Base-by-base conservation (phyloP, 345 rosid species). In the Turritis glabra region DNA sequence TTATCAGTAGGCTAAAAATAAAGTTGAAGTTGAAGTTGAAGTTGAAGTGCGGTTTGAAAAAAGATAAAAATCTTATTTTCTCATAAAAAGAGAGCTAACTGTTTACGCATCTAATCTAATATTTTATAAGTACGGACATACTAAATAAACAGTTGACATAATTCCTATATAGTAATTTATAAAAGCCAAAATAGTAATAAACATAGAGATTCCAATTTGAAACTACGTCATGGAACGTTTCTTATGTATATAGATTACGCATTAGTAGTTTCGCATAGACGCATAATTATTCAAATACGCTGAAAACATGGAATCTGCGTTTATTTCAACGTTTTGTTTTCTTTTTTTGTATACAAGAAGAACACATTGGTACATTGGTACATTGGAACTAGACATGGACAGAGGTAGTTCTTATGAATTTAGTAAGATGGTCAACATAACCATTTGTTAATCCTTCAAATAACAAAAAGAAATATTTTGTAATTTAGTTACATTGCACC, bases 91-190 rank as follows among this genome's bases (percentile, higher is more conserved):
- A 67, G 63, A 75, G 40, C 69, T 51, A 41, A 60, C 17, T 41
- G 79, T 60, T n/a, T 62, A 75, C 74, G 69, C 37, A 62, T 61
- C 79, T 52, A n/a, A 62, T 61, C 79, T 52, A n/a, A 22, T 30
- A 15, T 9, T 29, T 25, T 5, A 8, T 12, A 46, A 37, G 17
- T 32, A 47, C 47, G 40, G 38, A 1, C 50, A 22, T 64, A 13
- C 21, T 35, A 54, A 44, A 32, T 17, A n/a, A 22, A 32, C 41
- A 74, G 30, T 44, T 64, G 64, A 43, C 48, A 64, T 22, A 21
- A n/a, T n/a, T 7, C 9, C 7, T 43, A 38, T 13, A 38, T 43
- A 15, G 47, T 41, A 30, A 18, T 11, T 41, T 29, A 23, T 22
- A 35, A 19, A 17, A 52, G 46, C 51, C 27, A 48, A 10, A 70